Percentiles rank a stretch among this genome's conserved stretches.
These are phyloP conservation scores for Phytophthora uliginosa DNA, from an alignment of 352 stramenopile species.

Conservation along the genomic window DNA sequence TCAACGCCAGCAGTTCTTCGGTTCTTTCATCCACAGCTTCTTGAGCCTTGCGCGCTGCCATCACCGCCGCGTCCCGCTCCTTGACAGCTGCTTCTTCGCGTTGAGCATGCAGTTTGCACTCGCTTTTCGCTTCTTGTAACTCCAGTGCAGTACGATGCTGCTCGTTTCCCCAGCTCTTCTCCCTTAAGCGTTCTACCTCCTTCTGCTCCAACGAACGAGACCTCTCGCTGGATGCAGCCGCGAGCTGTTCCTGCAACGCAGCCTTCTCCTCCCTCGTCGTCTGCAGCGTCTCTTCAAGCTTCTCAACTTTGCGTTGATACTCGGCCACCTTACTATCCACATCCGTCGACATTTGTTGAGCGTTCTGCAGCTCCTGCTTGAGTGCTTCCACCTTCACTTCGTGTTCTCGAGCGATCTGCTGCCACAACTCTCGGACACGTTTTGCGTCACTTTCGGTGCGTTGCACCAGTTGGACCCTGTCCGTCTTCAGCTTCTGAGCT, in stretches of 20 bases:
- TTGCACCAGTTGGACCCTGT: slow-evolving; percentile 72
- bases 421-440: slow-evolving; percentile 81
- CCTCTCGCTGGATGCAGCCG: slow-evolving; percentile 41
- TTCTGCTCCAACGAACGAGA: slow-evolving; percentile 43
- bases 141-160: slow-evolving; percentile 45
- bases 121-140: slow-evolving; percentile 53
- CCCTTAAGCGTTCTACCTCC: slow-evolving; percentile 46
- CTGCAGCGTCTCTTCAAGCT: slow-evolving; percentile 48
- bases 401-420: slow-evolving; percentile 81
- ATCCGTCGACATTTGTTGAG: slow-evolving; percentile 34
- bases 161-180: slow-evolving; percentile 44
- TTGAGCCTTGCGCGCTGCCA: slow-evolving; percentile 42
- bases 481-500: slow-evolving; percentile 43
- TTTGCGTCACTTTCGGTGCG: slow-evolving; percentile 78
- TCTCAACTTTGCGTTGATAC: slow-evolving; percentile 39
- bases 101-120: slow-evolving; percentile 54
- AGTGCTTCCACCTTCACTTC: slow-evolving; percentile 61
- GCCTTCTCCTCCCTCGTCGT: slow-evolving; percentile 48
- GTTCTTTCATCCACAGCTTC: slow-evolving; percentile 47
- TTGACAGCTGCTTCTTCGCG: slow-evolving; percentile 54
- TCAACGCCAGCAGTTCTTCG: slow-evolving; percentile 63
- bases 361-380: slow-evolving; percentile 50
- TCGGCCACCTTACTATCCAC: slow-evolving; percentile 33
- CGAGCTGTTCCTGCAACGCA: slow-evolving; percentile 51
- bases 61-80: slow-evolving; percentile 55